Evolutionary conservation across 2,329 filamentous ascomycete genomes (phyloP), one percentile per base, ranked within the genome.

Genomic region (Aspergillus sergii): DNA sequence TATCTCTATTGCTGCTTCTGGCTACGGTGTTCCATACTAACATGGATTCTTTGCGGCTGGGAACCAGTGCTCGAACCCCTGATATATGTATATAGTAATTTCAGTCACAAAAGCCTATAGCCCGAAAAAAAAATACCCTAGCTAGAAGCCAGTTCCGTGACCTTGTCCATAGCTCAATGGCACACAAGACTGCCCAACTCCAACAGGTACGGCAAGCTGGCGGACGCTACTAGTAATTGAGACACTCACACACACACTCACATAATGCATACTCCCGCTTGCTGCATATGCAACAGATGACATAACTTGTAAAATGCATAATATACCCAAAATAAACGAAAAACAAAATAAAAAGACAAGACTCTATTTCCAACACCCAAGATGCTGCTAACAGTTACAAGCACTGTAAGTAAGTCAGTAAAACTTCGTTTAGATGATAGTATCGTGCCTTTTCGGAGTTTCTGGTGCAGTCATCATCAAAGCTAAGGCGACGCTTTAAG

Each of bases 401-500:
- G 14, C 45, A 48, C 45, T 48, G 45, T 48, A 26, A 6, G 21
- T 26, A 39, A 41, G 43, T 46, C 43, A 23, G 14, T 23, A 46
- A 46, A 5, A 23, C 19, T 46, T 46, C 16, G 46, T 30, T 26
- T 23, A 28, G 16, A 48, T 48, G 45, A 26, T 28, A 16, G 16
- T 16, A 46, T 14, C 14, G 45, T 26, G 12, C 28, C 8, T 41
- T 46, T 10, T 46, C 21, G 26, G 14, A n/a, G 14, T 19, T 10
- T 28, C 6, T 48, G 12, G 26, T 28, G 46, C 26, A 26, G 26
- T 28, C 6, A 3, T 9, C 2, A 32, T 32, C 9, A 12, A 51
- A 32, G 3, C 23, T 68, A 64, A 32, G 64, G 70, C 71, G 71
- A 88, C 50, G 86, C 85, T 74, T 89, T 89, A 67, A 90, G 73